A percentile compares a stretch with the other conserved stretches of the same genome.
phyloP scores from a whole-genome alignment of 805 yeast genomes.

The Clavispora santaluciae region DNA sequence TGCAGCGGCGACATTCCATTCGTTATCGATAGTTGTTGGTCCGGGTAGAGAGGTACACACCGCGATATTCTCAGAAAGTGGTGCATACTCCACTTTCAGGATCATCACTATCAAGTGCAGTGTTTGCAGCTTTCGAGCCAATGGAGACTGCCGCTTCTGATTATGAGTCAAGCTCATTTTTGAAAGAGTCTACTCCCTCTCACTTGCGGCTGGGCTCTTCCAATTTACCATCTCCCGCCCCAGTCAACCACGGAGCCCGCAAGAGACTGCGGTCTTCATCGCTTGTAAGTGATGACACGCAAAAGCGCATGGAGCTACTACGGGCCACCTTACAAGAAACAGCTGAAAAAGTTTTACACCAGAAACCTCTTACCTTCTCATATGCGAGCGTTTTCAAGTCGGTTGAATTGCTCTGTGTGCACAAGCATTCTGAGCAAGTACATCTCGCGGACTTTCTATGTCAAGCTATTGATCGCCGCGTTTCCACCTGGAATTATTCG shows the following conservation, averaged over 20 bases:
- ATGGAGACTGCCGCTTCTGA: not conserved
- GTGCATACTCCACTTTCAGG: not conserved
- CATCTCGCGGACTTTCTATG: slow-evolving; percentile 19
- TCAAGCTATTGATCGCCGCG: slow-evolving; percentile 16
- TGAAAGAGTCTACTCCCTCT: not conserved
- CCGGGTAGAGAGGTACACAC: too few relatives aligned
- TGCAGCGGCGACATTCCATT: not conserved
- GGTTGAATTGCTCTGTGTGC: slow-evolving; percentile 30
- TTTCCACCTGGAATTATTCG: slow-evolving; percentile 1
- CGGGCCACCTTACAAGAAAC: slow-evolving; percentile 1
- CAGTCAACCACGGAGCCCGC: not conserved
- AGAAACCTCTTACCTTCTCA: slow-evolving; percentile 1
- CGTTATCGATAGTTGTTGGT: not conserved
- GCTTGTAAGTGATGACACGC: not conserved
- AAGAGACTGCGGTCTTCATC: not conserved
- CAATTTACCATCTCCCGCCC: not conserved
- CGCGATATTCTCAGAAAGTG: not conserved
- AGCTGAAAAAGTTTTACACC: not conserved
- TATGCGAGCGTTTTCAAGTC: slow-evolving; percentile 15
- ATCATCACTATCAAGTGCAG: not conserved
- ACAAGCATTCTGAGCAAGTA: slow-evolving; percentile 30
- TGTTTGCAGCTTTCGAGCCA: not conserved
- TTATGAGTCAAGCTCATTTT: not conserved
- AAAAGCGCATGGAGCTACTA: slow-evolving; percentile 1
- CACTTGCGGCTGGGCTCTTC: slow-evolving; percentile 12